A percentile compares a stretch with the other conserved stretches of the same genome.
Conservation (phyloP, 345 rosid species). For the Erucastrum elatum region DNA sequence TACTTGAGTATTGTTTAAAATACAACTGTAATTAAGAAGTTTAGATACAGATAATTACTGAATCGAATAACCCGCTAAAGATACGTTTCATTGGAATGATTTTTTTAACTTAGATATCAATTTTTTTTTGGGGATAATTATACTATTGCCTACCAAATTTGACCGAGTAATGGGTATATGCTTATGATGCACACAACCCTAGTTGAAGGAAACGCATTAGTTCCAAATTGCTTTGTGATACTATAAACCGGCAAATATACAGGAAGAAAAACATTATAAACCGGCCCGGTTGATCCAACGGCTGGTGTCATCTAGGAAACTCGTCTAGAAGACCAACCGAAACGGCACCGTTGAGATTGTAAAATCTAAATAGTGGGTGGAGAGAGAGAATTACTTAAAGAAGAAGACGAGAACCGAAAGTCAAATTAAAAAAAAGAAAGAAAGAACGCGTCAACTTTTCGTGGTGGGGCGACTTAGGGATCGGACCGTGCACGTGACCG, state of each 20-base stretch:
- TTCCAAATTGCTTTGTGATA: background rate
- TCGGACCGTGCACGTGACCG: conserved; percentile 33
- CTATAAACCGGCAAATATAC: background rate
- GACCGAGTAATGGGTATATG: background rate
- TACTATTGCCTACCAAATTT: background rate
- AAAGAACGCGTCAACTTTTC: conserved; percentile 17
- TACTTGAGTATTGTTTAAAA: background rate
- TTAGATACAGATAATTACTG: background rate
- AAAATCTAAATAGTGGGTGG: conserved; percentile 8
- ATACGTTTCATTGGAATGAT: background rate
- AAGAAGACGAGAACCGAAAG: background rate
- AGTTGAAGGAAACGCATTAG: background rate
- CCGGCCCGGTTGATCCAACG: background rate
- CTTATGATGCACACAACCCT: background rate
- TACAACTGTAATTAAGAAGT: background rate
- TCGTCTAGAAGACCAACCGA: background rate
- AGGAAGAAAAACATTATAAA: background rate
- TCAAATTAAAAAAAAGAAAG: background rate
- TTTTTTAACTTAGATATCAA: background rate
- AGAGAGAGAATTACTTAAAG: background rate
- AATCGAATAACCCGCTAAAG: background rate
- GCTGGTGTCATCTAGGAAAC: background rate
- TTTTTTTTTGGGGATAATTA: background rate
- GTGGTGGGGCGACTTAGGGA: background rate
- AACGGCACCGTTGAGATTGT: background rate